Conservation (phyloP, 2,329 filamentous ascomycete genomes). For the Orbilia quercus region DNA sequence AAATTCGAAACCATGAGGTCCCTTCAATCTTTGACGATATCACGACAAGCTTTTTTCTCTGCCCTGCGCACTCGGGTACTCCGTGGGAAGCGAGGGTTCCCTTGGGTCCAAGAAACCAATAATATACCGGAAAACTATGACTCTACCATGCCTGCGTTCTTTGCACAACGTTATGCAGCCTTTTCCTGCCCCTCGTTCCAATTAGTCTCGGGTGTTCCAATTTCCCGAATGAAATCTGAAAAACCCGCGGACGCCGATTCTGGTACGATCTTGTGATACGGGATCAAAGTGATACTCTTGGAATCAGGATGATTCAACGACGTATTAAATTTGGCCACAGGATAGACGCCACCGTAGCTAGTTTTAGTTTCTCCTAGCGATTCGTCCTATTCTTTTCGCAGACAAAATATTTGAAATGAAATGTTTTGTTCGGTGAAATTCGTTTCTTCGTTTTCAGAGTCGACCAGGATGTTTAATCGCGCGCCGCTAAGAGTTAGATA, state of each 20-base stretch:
- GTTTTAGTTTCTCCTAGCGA: no score
- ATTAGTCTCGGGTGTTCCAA: no score
- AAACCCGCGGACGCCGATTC: conserved; percentile 38
- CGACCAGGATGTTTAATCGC: no score
- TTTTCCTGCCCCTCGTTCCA: neutral
- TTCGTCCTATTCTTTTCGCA: no score
- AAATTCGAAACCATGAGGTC: neutral
- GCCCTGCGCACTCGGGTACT: conserved; percentile 13
- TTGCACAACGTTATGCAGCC: conserved; percentile 22
- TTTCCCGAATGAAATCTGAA: neutral
- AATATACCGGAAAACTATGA: neutral
- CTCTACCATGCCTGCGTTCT: conserved; percentile 11
- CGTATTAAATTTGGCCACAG: no score
- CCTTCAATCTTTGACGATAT: neutral
- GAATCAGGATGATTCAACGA: no score
- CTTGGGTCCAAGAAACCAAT: conserved; percentile 5
- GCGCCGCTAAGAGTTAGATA: neutral
- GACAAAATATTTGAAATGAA: no score
- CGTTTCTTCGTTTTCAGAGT: no score
- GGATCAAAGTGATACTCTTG: no score
- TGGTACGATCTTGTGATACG: neutral
- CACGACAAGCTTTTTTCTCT: conserved; percentile 38
- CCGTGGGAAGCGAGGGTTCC: conserved; percentile 26
- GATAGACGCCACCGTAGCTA: no score
- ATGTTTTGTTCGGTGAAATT: no score